Evolutionary conservation across 2,329 filamentous ascomycete species (phyloP).

Genomic region (Malbranchea zuffiana): DNA sequence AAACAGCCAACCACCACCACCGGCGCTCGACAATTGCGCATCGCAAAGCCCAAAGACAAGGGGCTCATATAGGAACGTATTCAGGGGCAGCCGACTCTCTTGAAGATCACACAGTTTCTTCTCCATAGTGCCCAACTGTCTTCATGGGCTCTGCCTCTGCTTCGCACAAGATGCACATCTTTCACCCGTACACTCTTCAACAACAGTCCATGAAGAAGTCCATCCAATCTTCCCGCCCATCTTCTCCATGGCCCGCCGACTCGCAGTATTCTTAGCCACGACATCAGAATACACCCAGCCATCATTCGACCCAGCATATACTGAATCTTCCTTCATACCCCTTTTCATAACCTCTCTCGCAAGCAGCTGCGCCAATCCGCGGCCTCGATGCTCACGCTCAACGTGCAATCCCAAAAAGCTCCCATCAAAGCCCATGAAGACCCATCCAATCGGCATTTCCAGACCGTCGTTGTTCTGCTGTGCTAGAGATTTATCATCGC

Average conservation of each 20-base stretch:
- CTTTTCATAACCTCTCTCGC: slow-evolving; percentile 25
- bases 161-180: slow-evolving; percentile 1
- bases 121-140: background rate
- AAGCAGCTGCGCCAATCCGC: slow-evolving; percentile 26
- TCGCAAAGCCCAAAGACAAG: too few relatives aligned
- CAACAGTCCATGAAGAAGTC: slow-evolving; percentile 29
- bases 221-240: slow-evolving; percentile 29
- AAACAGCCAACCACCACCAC: background rate
- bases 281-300: slow-evolving; percentile 33
- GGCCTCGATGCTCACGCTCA: slow-evolving; percentile 32
- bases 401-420: slow-evolving; percentile 31
- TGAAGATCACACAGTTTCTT: background rate
- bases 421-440: slow-evolving; percentile 30
- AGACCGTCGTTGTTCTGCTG: slow-evolving; percentile 7
- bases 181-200: slow-evolving; percentile 19
- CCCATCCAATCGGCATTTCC: slow-evolving; percentile 31
- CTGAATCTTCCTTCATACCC: slow-evolving; percentile 19
- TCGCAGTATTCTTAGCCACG: slow-evolving; percentile 25
- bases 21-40: background rate
- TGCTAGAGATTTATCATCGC: slow-evolving; percentile 1
- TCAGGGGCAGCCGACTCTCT: too few relatives aligned
- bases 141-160: too few relatives aligned
- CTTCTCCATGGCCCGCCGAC: slow-evolving; percentile 37
- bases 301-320: too few relatives aligned
- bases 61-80: too few relatives aligned